Conservation (phyloP, 371 early-diverging fungal species). For the Lichtheimia corymbifera region DNA sequence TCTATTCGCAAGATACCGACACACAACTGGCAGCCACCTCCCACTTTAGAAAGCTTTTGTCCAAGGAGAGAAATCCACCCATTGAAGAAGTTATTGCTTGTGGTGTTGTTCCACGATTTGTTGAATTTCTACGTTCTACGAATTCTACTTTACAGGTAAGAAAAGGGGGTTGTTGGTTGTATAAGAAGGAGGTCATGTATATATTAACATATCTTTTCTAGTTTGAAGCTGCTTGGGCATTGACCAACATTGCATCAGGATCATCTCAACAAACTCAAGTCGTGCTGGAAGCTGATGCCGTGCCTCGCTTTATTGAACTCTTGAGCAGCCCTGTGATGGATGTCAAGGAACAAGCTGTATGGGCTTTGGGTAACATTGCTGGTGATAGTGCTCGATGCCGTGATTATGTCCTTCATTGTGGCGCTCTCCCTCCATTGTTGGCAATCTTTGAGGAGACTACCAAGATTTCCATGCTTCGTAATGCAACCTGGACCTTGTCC, state of each 20-base stretch:
- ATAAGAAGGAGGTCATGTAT: neutral
- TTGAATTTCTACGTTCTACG: constrained; percentile 85
- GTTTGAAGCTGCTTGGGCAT: constrained; percentile 92
- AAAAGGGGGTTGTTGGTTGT: neutral
- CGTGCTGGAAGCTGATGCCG: constrained; percentile 94
- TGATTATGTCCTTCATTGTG: constrained; percentile 88
- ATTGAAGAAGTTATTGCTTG: constrained; percentile 96
- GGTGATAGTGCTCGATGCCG: constrained; percentile 97
- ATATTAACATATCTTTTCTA: constrained; percentile 4
- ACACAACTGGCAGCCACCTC: constrained; percentile 86
- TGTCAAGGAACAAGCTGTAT: constrained; percentile 99
- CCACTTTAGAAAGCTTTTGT: constrained; percentile 95
- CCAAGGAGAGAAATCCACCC: constrained; percentile 98
- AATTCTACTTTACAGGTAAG: constrained; percentile 89
- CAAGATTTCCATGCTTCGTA: constrained; percentile 94
- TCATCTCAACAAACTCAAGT: constrained; percentile 93
- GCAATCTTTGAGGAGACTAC: constrained; percentile 81
- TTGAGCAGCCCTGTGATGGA: constrained; percentile 84
- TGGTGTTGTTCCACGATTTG: constrained; percentile 95
- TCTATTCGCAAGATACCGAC: constrained; percentile 58
- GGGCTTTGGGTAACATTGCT: constrained; percentile 99
- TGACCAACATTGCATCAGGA: constrained; percentile 99
- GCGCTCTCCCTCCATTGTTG: constrained; percentile 85
- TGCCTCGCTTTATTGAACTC: constrained; percentile 93
- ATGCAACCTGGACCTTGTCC: constrained; percentile 99